phyloP scores from a whole-genome alignment of 768 basidiomycete genomes.

The Leccinum disarticulatum region DNA sequence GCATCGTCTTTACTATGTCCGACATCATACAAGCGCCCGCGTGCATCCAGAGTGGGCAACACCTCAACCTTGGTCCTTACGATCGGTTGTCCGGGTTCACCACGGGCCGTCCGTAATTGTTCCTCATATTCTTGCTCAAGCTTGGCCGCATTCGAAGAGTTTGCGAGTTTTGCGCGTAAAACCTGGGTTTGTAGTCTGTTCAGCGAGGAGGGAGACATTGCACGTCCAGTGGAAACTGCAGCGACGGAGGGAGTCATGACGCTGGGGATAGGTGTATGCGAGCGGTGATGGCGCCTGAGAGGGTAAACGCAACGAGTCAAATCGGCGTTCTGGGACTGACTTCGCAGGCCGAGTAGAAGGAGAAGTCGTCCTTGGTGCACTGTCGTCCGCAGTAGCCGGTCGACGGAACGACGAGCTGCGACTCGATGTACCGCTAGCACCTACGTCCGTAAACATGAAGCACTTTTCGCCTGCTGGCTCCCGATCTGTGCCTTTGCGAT shows the following conservation, averaged over 20 bases:
- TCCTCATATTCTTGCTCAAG: slow-evolving; percentile 86
- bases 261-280: slow-evolving; percentile 82
- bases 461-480: slow-evolving; percentile 46
- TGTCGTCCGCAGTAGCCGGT: slow-evolving; percentile 63
- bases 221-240: slow-evolving; percentile 37
- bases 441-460: slow-evolving; percentile 68
- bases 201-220: slow-evolving; percentile 72
- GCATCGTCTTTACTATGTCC: slow-evolving; percentile 73
- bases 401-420: slow-evolving; percentile 85
- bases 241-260: slow-evolving; percentile 75
- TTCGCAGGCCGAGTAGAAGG: slow-evolving; percentile 29
- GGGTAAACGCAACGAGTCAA: slow-evolving; percentile 61
- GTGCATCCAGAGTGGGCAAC: slow-evolving; percentile 83
- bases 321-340: slow-evolving; percentile 45
- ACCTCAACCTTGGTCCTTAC: slow-evolving; percentile 72
- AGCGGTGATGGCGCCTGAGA: slow-evolving; percentile 61
- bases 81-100: slow-evolving; percentile 37
- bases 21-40: slow-evolving; percentile 87
- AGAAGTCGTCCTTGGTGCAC: slow-evolving; percentile 59
- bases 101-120: slow-evolving; percentile 54
- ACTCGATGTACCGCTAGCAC: slow-evolving; percentile 63
- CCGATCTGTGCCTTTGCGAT: slow-evolving; percentile 39
- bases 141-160: slow-evolving; percentile 67
- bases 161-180: slow-evolving; percentile 86
- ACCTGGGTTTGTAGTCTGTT: slow-evolving; percentile 95